Conservation (phyloP, 2,329 filamentous ascomycete genomes). For the Diplodia mutila region DNA sequence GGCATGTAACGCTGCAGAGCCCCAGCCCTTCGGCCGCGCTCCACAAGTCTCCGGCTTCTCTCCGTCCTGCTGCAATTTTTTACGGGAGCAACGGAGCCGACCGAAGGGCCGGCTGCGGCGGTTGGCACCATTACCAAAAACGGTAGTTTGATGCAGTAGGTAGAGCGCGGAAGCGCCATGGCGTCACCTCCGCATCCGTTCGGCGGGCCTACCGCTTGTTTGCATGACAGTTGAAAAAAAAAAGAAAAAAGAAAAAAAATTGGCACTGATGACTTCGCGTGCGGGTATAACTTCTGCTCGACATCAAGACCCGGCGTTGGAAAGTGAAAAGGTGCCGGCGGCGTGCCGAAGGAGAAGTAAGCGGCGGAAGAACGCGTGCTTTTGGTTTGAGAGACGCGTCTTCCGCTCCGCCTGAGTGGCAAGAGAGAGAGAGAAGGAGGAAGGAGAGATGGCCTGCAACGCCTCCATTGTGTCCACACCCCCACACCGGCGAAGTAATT, state of each 20-base stretch:
- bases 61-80: not conserved
- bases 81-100: not conserved
- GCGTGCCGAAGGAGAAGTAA: not conserved
- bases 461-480: not conserved
- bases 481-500: not conserved
- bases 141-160: not conserved
- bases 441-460: not conserved
- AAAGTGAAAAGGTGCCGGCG: not conserved
- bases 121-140: not conserved
- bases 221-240: not conserved
- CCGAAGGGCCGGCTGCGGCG: not conserved
- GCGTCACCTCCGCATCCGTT: conserved; percentile 13
- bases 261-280: not conserved
- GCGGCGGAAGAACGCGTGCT: not conserved
- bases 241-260: not conserved
- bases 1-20: no score
- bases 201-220: not conserved
- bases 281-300: not conserved
- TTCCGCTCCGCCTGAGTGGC: not conserved
- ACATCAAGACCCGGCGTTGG: not conserved
- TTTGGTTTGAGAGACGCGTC: not conserved
- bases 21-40: no score
- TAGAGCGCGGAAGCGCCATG: not conserved
- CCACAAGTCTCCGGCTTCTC: no score
- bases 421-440: not conserved